Base-by-base conservation (phyloP, 805 yeast species). In the Saccharomyces mikatae region DNA sequence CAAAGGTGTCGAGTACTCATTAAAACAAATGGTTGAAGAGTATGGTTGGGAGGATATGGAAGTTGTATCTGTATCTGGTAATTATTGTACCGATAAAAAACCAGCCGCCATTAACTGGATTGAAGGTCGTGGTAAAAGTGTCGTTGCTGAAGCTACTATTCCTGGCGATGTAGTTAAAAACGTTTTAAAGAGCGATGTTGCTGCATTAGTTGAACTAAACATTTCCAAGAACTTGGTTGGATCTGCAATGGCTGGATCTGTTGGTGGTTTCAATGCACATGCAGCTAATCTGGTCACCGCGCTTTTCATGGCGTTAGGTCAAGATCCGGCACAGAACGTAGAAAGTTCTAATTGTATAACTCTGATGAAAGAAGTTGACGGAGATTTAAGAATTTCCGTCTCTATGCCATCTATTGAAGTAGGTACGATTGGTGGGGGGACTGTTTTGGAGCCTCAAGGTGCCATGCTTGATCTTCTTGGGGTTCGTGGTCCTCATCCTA, bases 281-380 rank as follows among this genome's bases (percentile, higher is more conserved):
- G 98, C 99, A 52, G 95, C 99, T 49, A 94, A 94, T 71, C 74
- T 94, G 62, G 92, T 94, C 36, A 95, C 99, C 36, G 98, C 99
- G 10, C 85, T 94, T 27, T 94, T 74, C 70, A 75, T 94, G 60
- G 99, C 99, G 4, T 82, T 96, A 56, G 99, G 99, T 55, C 99
- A 94, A 76, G 99, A 94, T 73, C 99, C 99, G n/a, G 99, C 99
- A 1, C 99, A 94, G 75, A 94, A 94, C 67, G 97, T 94, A 52
- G 99, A 92, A 75, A 85, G 95, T 57, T 89, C 97, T 31, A 92
- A 91, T 74, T 94, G 99, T 84, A 92, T 94, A 56, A 94, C 99
- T 1, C 77, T 94, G 61, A 91, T 94, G 96, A 84, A 85, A 65
- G 89, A 87, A 69, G 77, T 78, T 50, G 77, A 79, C 46, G 99